phyloP scores from a whole-genome alignment of 164 flowering plant species.

The Pachysandra terminalis region DNA sequence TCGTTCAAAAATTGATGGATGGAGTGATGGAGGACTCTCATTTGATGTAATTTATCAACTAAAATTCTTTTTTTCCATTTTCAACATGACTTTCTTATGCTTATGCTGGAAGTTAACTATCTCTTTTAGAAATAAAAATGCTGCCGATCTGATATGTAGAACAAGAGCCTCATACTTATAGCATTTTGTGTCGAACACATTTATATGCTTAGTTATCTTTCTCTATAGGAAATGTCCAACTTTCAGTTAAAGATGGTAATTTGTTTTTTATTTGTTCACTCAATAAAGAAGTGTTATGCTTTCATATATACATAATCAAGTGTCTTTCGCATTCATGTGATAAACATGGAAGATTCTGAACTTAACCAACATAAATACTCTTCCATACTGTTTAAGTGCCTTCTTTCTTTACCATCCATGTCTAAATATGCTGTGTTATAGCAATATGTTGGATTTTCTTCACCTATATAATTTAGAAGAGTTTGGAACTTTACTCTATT shows the following conservation, averaged over 20 bases:
- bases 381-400: too few species aligned
- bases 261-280: too few species aligned
- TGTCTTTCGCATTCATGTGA: too few species aligned
- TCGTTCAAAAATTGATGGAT: conserved; percentile 93
- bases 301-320: too few species aligned
- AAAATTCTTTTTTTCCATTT: neutral
- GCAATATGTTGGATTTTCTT: neutral
- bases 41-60: conserved; percentile 53
- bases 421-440: too few species aligned
- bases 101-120: neutral
- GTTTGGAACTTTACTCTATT: neutral
- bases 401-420: neutral
- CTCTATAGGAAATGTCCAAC: too few species aligned
- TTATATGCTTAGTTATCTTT: neutral
- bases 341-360: too few species aligned
- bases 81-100: neutral
- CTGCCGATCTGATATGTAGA: neutral
- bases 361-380: too few species aligned
- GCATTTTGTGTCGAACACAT: neutral
- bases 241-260: neutral
- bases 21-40: conserved; percentile 83
- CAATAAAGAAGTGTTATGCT: too few species aligned
- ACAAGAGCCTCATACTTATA: neutral
- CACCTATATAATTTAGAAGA: neutral
- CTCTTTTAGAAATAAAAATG: neutral